These are phyloP conservation scores for Suhomyces ambrosiae DNA, from an alignment of 1,139 yeast species.

Conservation along the genomic window DNA sequence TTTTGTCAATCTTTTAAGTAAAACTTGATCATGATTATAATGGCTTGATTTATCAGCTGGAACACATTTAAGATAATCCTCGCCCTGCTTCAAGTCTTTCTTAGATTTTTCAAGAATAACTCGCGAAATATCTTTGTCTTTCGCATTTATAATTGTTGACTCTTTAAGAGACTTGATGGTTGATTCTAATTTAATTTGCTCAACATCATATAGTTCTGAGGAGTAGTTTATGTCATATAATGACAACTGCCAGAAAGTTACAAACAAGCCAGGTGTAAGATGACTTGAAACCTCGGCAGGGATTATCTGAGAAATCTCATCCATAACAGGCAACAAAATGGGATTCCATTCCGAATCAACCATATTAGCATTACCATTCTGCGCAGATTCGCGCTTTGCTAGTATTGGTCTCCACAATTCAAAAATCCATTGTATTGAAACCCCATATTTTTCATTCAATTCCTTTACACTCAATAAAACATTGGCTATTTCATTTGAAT, in stretches of 20 bases:
- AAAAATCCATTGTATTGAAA: slow-evolving; percentile 71
- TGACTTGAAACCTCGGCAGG: slow-evolving; percentile 6
- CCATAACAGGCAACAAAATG: slow-evolving; percentile 17
- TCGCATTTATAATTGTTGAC: slow-evolving; percentile 30
- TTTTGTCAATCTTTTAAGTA: slow-evolving; percentile 18
- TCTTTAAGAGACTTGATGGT: slow-evolving; percentile 36
- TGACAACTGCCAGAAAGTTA: slow-evolving; percentile 72
- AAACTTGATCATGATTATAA: slow-evolving; percentile 20
- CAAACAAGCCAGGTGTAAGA: slow-evolving; percentile 41
- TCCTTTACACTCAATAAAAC: slow-evolving; percentile 48
- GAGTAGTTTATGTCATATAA: slow-evolving; percentile 73
- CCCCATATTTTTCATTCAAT: slow-evolving; percentile 50
- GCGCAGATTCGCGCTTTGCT: slow-evolving; percentile 13
- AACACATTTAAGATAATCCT: slow-evolving; percentile 24
- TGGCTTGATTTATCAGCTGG: slow-evolving; percentile 40
- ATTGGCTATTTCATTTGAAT: slow-evolving; percentile 34
- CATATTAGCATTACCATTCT: slow-evolving; percentile 8
- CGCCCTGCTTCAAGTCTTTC: slow-evolving; percentile 32
- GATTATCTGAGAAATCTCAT: slow-evolving; percentile 17
- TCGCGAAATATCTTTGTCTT: slow-evolving; percentile 32
- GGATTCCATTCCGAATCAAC: slow-evolving; percentile 21
- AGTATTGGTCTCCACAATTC: slow-evolving; percentile 72
- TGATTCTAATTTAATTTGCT: slow-evolving; percentile 41
- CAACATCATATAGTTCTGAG: slow-evolving; percentile 51
- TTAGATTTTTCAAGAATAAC: slow-evolving; percentile 28